Base-by-base conservation (phyloP, 345 rosid species). In the Mallotus nudiflorus region DNA sequence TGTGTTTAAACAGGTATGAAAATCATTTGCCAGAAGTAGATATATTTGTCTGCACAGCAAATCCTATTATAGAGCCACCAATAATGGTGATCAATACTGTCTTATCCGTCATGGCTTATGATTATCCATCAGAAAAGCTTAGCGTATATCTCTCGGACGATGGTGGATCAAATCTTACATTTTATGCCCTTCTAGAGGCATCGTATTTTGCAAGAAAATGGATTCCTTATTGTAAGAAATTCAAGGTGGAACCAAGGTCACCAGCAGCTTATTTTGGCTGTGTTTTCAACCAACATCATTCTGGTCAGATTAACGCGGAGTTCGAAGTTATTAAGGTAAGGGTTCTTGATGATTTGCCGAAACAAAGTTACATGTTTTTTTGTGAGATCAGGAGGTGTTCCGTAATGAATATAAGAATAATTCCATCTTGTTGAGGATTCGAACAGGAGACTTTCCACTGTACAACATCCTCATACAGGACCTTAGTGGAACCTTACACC, bases 111-210 rank as follows among this genome's bases (percentile, higher is more conserved):
- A 68, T 82, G 82, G 81, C 93, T 8, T 85, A 82, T 4, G 80
- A 86, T 60, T 89, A 88, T 52, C 91, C 93, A 9, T 67, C 86
- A 2, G 86, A 84, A 22, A 86, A 88, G 72, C 74, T 86, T 14
- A 82, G 84, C 15, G 81, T 85, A 8, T 91, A 86, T 65, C 80
- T 91, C 4, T 89, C 96, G 1, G 97, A 91, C n/a, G 95, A 89
- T 35, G 91, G 82, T 37, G 88, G 88, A 2, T 85, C 96, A 0
- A 74, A 80, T n/a, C 68, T 84, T 14, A 89, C 92, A 19, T 85
- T 89, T 54, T 86, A 80, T 60, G 87, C 93, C 19, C 77, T 87
- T 45, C 11, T 86, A n/a, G 87, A 88, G 66, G 88, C 96, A 3
- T 73, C 86, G 22, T 56, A 61, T 20, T 89, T 88, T 68, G 71